phyloP scores from a whole-genome alignment of 2,329 filamentous ascomycete species.

The Dendryphion nanum region DNA sequence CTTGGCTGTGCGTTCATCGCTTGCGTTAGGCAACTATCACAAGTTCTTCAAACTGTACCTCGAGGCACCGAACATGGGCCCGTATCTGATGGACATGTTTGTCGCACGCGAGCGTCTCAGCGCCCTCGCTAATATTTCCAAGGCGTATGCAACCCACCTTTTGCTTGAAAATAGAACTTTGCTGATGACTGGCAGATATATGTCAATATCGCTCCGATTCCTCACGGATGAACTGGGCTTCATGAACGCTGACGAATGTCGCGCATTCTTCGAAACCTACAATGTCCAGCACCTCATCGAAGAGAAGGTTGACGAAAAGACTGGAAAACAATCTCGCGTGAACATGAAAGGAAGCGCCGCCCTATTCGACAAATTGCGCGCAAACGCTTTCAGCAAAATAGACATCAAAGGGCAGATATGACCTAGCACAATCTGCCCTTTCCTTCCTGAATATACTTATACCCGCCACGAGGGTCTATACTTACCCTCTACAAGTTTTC shows the following conservation, averaged over 20 bases:
- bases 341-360: constrained; percentile 61
- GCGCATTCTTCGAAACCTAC: constrained; percentile 84
- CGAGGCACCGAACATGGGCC: constrained; percentile 93
- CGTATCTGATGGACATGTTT: constrained; percentile 99
- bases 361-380: constrained; percentile 72
- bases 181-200: constrained; percentile 71
- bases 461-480: constrained; percentile 7
- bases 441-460: constrained; percentile 4
- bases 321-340: constrained; percentile 25
- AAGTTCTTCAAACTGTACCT: constrained; percentile 96
- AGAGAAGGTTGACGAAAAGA: constrained; percentile 63
- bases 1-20: constrained; percentile 81
- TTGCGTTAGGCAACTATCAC: constrained; percentile 95
- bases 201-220: constrained; percentile 84
- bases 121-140: constrained; percentile 89
- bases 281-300: constrained; percentile 73
- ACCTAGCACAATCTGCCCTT: too few species aligned
- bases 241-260: constrained; percentile 85
- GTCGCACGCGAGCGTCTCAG: constrained; percentile 88
- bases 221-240: constrained; percentile 96
- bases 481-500: constrained; percentile 10
- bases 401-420: constrained; percentile 98
- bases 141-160: constrained; percentile 69
- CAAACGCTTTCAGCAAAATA: constrained; percentile 76
- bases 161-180: not conserved